phyloP scores from a whole-genome alignment of 352 stramenopile species.

The Phytophthora ohioensis region DNA sequence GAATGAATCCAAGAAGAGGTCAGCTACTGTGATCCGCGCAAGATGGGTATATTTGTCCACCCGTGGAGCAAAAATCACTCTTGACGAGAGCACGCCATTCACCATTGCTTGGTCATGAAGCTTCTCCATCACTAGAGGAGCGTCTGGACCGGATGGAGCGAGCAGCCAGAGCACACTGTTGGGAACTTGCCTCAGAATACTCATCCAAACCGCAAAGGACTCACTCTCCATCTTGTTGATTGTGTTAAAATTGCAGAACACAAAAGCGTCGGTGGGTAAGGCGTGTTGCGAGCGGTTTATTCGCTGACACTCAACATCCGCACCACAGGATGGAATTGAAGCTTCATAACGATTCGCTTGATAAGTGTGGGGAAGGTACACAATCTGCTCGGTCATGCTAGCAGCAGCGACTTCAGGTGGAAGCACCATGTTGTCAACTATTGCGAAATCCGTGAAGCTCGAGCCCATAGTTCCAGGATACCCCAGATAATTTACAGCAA shows the following conservation, averaged over 20 bases:
- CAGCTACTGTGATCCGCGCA: slow-evolving; percentile 72
- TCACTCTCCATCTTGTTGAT: slow-evolving; percentile 94
- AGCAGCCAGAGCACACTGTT: slow-evolving; percentile 91
- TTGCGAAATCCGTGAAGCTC: slow-evolving; percentile 71
- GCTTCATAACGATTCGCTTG: slow-evolving; percentile 91
- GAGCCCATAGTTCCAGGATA: slow-evolving; percentile 91
- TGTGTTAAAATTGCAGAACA: slow-evolving; percentile 95
- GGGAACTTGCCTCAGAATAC: slow-evolving; percentile 86
- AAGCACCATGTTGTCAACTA: slow-evolving; percentile 79
- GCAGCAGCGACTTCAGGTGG: slow-evolving; percentile 55
- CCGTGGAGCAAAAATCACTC: slow-evolving; percentile 80
- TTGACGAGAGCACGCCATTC: slow-evolving; percentile 62
- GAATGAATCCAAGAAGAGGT: slow-evolving; percentile 96
- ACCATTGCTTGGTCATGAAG: slow-evolving; percentile 68
- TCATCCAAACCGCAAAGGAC: slow-evolving; percentile 91
- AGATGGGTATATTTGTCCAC: slow-evolving; percentile 83
- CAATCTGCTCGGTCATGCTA: slow-evolving; percentile 81
- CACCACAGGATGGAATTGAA: slow-evolving; percentile 41
- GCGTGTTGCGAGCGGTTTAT: slow-evolving; percentile 32
- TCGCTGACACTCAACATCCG: slow-evolving; percentile 25
- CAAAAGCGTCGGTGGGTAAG: slow-evolving; percentile 43
- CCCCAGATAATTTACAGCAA: slow-evolving; percentile 92
- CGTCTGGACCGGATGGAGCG: slow-evolving; percentile 34
- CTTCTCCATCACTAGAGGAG: slow-evolving; percentile 17
- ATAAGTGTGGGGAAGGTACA: slow-evolving; percentile 92